Evolutionary conservation across 164 flowering plant species (phyloP).

Genomic region (Saururus chinensis): DNA sequence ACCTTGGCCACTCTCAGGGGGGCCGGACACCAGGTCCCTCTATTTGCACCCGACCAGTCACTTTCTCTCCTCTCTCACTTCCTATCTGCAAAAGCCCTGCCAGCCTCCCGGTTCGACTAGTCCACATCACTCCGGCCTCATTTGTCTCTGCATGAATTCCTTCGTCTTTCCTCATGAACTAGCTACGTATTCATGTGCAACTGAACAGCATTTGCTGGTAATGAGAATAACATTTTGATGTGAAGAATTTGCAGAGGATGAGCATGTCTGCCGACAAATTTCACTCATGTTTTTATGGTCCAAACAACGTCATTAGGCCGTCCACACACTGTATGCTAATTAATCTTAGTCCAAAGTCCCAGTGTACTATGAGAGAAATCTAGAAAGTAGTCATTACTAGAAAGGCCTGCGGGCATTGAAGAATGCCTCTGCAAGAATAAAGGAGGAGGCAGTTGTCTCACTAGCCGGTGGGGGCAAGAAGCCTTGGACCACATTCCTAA

Average conservation of each 20-base stretch:
- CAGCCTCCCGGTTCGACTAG: constrained; percentile 12
- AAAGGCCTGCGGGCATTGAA: background rate
- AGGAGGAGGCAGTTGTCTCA: background rate
- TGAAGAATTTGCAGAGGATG: too few relatives aligned
- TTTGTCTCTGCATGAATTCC: background rate
- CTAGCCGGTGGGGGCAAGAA: too few relatives aligned
- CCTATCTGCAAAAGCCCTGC: constrained; percentile 24
- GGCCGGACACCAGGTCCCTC: constrained; percentile 33
- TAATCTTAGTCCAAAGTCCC: too few relatives aligned
- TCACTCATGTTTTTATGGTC: too few relatives aligned
- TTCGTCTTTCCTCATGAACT: background rate
- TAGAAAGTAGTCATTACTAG: too few relatives aligned
- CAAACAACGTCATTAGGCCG: too few relatives aligned
- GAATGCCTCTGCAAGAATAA: background rate
- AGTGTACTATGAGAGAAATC: too few relatives aligned
- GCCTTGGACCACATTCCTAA: background rate
- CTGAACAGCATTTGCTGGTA: too few relatives aligned
- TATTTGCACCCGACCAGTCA: constrained; percentile 27
- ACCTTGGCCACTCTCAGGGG: constrained; percentile 43
- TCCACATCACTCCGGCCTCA: background rate
- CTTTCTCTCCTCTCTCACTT: constrained; percentile 41
- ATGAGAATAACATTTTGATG: too few relatives aligned
- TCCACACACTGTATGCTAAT: too few relatives aligned
- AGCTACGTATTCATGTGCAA: too few relatives aligned
- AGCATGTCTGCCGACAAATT: too few relatives aligned